These are phyloP conservation scores for Aspergillus fumigatiaffinis DNA, from an alignment of 2,329 filamentous ascomycete species.

Conservation along the genomic window DNA sequence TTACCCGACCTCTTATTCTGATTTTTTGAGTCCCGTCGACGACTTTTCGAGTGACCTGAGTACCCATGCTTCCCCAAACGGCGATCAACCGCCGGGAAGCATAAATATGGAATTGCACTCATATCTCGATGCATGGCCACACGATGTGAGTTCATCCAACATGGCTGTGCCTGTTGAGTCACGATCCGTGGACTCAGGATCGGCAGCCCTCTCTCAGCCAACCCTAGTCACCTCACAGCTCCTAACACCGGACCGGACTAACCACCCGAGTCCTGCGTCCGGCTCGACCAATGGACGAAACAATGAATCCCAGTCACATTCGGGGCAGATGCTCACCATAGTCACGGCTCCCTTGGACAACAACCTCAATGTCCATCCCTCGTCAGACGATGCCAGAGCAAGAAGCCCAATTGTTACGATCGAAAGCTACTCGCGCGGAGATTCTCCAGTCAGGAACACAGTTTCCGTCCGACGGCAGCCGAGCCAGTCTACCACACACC, in stretches of 20 bases:
- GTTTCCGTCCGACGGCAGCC: constrained; percentile 19
- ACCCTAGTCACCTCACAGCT: constrained; percentile 26
- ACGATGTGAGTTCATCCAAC: constrained; percentile 3
- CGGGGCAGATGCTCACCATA: constrained; percentile 20
- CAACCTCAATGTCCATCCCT: constrained; percentile 17
- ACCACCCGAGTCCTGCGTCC: constrained; percentile 27
- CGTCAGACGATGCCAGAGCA: constrained; percentile 22
- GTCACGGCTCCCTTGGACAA: constrained; percentile 24
- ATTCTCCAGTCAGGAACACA: constrained; percentile 39
- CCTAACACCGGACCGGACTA: constrained; percentile 30
- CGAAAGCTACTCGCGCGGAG: constrained; percentile 40
- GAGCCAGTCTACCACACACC: constrained; percentile 33
- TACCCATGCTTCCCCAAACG: constrained; percentile 23
- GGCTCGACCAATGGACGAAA: constrained; percentile 15
- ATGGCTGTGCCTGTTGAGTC: neutral
- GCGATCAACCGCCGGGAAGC: constrained; percentile 18
- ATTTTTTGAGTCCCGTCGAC: constrained; percentile 30
- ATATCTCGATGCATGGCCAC: constrained; percentile 11
- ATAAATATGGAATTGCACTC: constrained; percentile 16
- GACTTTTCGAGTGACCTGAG: constrained; percentile 27
- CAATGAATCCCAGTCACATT: constrained; percentile 11
- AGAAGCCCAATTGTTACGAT: constrained; percentile 45
- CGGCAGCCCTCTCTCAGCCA: constrained; percentile 12
- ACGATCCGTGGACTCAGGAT: constrained; percentile 2
- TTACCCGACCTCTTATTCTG: constrained; percentile 18